Evolutionary conservation across 2,329 filamentous ascomycete genomes (phyloP).

Genomic region (Colletotrichum karsti): DNA sequence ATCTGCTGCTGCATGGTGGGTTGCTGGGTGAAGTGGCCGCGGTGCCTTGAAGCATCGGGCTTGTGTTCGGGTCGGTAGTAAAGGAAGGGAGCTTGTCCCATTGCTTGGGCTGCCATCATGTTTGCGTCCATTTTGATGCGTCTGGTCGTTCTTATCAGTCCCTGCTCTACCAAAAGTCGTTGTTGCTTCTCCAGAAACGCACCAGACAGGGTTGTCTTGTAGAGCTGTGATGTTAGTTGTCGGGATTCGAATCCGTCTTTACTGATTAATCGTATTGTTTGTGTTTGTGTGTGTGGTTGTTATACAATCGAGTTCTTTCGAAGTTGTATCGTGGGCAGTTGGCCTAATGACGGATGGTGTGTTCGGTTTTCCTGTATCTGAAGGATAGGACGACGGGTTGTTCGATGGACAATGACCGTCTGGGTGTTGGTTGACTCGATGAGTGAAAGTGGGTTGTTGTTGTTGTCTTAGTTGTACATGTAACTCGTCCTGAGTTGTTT

Average conservation of each 20-base stretch:
- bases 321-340: conserved; percentile 35
- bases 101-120: conserved; percentile 63
- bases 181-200: conserved; percentile 33
- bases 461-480: conserved; percentile 42
- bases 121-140: conserved; percentile 69
- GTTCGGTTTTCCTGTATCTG: conserved; percentile 17
- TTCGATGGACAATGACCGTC: conserved; percentile 31
- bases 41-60: conserved; percentile 72
- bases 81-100: conserved; percentile 82
- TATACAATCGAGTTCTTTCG: conserved; percentile 37
- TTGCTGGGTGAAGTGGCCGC: conserved; percentile 75
- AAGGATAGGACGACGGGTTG: conserved; percentile 57
- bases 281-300: conserved; percentile 25
- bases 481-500: conserved; percentile 36
- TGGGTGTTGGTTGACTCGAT: conserved; percentile 26
- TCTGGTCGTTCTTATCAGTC: conserved; percentile 34
- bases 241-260: conserved; percentile 14
- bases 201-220: conserved; percentile 35
- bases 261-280: conserved; percentile 6
- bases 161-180: neutral
- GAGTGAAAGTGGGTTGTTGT: conserved; percentile 25
- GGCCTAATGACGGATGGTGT: conserved; percentile 42
- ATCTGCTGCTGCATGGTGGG: conserved; percentile 52
- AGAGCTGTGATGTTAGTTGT: conserved; percentile 21
- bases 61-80: conserved; percentile 85